Percentiles rank a stretch among this genome's conserved stretches.
Conservation (phyloP, 345 rosid genomes). For the Carallia pectinifolia region DNA sequence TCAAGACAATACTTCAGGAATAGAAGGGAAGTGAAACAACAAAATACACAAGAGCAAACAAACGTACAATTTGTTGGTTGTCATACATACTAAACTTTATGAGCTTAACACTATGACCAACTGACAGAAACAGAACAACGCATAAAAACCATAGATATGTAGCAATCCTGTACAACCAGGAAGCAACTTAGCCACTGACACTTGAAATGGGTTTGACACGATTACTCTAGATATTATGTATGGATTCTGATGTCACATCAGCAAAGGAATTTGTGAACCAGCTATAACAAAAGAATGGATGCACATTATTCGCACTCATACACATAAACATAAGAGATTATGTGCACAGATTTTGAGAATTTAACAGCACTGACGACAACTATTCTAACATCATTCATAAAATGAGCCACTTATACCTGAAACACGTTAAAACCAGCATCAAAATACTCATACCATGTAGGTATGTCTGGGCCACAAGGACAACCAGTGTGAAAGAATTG, state of each 20-base stretch:
- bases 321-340: neutral
- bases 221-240: no score
- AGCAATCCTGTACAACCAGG: no score
- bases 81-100: no score
- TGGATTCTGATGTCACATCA: neutral
- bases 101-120: no score
- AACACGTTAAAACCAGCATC: neutral
- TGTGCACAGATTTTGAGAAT: neutral
- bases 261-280: neutral
- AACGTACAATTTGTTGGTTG: no score
- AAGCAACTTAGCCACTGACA: no score
- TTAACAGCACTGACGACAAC: neutral
- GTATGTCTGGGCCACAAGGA: neutral
- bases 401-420: neutral
- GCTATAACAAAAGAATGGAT: no score
- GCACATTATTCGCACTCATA: neutral
- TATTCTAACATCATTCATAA: neutral
- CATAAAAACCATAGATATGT: no score
- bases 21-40: neutral
- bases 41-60: neutral
- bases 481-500: neutral
- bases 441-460: neutral
- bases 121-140: no score
- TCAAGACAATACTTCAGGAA: neutral
- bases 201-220: no score